A percentile compares a stretch with the other conserved stretches of the same genome.
phyloP scores from a whole-genome alignment of 805 yeast species.

The Saccharomycopsis fodiens region DNA sequence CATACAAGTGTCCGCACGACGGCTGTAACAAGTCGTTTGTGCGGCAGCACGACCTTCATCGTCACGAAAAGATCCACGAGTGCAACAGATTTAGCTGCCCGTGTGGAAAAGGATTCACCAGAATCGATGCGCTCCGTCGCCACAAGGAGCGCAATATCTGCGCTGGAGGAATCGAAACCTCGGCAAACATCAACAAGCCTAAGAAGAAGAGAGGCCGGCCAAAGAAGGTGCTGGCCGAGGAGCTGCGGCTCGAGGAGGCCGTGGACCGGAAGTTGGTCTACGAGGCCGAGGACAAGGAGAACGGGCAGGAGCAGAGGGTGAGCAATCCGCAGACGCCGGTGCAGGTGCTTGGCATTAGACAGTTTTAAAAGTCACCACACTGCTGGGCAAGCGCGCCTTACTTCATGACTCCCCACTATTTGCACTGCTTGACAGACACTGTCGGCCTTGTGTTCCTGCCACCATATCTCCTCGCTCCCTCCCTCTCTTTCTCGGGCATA shows the following conservation, averaged over 20 bases:
- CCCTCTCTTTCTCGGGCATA: too few relatives aligned
- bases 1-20: constrained; percentile 61
- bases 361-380: too few relatives aligned
- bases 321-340: too few relatives aligned
- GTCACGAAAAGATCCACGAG: constrained; percentile 84
- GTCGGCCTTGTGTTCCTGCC: too few relatives aligned
- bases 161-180: constrained; percentile 53
- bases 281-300: constrained; percentile 5
- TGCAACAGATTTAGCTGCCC: constrained; percentile 60
- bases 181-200: constrained; percentile 27
- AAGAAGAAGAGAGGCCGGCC: constrained; percentile 33
- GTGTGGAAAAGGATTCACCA: constrained; percentile 89
- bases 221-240: constrained; percentile 22
- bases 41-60: constrained; percentile 85
- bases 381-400: too few relatives aligned
- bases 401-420: too few relatives aligned
- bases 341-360: too few relatives aligned
- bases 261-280: constrained; percentile 2
- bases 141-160: constrained; percentile 79
- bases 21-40: constrained; percentile 83
- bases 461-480: too few relatives aligned
- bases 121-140: constrained; percentile 81
- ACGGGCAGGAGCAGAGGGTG: background rate
- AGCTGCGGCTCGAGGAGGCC: constrained; percentile 14
- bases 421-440: too few relatives aligned